Evolutionary conservation across 768 basidiomycete genomes (phyloP).

Genomic region (Kwoniella europaea): DNA sequence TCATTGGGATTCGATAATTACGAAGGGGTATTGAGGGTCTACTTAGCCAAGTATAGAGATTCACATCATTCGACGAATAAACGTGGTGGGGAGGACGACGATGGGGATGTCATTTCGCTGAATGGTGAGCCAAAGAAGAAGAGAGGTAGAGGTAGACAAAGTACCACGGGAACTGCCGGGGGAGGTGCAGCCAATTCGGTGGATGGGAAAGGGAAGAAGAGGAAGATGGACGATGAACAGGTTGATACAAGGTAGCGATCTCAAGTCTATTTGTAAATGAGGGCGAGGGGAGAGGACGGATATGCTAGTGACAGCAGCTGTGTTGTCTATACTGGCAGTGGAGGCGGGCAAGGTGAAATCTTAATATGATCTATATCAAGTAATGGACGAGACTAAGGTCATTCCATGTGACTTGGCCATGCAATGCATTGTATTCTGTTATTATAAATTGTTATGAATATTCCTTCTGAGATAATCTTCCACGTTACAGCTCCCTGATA

Average conservation of each 20-base stretch:
- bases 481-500: background rate
- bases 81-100: slow-evolving; percentile 9
- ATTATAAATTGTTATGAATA: too few relatives aligned
- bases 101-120: background rate
- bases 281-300: too few relatives aligned
- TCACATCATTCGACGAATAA: slow-evolving; percentile 15
- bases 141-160: slow-evolving; percentile 21
- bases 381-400: background rate
- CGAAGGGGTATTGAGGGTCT: slow-evolving; percentile 87
- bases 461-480: background rate
- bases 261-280: background rate
- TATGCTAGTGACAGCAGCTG: too few relatives aligned
- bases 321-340: too few relatives aligned
- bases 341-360: background rate
- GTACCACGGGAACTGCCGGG: background rate
- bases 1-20: slow-evolving; percentile 94
- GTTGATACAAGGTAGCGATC: background rate
- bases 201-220: slow-evolving; percentile 28
- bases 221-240: slow-evolving; percentile 10
- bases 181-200: background rate
- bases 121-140: slow-evolving; percentile 13
- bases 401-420: background rate
- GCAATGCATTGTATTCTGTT: slow-evolving; percentile 4
- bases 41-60: slow-evolving; percentile 86
- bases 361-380: background rate